Base-by-base conservation (phyloP, 1,139 yeast species). In the Hyphopichia buzzinii region DNA sequence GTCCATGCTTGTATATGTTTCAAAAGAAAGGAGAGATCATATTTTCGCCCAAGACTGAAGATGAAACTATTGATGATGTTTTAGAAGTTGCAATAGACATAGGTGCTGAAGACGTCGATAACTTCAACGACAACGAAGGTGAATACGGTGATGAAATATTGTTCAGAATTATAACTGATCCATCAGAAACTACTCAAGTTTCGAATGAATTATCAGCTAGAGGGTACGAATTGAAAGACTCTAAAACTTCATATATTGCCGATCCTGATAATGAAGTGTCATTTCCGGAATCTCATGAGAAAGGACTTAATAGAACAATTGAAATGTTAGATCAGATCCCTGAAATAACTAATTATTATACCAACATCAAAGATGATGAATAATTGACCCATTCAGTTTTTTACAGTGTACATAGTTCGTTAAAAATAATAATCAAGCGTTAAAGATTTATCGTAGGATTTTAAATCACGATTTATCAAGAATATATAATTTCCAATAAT, bases 51-150 rank as follows among this genome's bases (percentile, higher is more conserved):
- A 59, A 60, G 33, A 61, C 62, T 13, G 67, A 63, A 8, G 57
- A 54, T 1, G 73, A 70, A 17, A 52, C 59, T 8, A 70, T 78
- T 45, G 96, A 85, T 48, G 77, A 72, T 12, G 72, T 84, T 2
- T 74, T 89, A 51, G 96, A 88, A 35, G 73, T 70, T 25, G 79
- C 88, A 7, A 67, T 87, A 23, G 97, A 90, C 15, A 55, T 79
- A 13, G 97, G 96, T 0, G 90, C 92, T 8, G 94, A 86, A 44
- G 97, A 92, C 52, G 74, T 86, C 7, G 86, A 75, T 38, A 77
- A 72, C 28, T 64, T 66, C 33, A 65, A 58, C 19, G 75, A 69
- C 17, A 57, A 59, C 25, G 72, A 65, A 3, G 56, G 58, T 12
- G 74, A 65, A 35, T 70, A 71, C 38, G 71, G 67, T 16, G 75